Conservation (phyloP, 1,139 yeast genomes). For the Kodamaea ohmeri region DNA sequence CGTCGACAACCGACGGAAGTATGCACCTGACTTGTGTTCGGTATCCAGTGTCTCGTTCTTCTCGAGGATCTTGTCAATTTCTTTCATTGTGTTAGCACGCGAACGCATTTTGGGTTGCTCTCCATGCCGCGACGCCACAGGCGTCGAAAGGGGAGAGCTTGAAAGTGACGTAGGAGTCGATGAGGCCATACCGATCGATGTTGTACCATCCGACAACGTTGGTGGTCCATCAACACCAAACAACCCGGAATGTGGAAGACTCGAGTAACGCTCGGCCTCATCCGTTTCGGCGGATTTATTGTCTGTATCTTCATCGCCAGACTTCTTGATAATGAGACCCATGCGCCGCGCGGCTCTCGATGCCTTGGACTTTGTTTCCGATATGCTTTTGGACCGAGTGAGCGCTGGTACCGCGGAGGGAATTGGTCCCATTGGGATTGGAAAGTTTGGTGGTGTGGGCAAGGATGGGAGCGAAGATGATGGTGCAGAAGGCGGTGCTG, state of each 20-base stretch:
- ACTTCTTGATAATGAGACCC: conserved; percentile 61
- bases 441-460: conserved; percentile 8
- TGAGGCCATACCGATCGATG: conserved; percentile 10
- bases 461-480: conserved; percentile 10
- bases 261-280: conserved; percentile 2
- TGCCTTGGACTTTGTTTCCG: conserved; percentile 58
- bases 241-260: conserved; percentile 23
- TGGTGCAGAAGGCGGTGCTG: conserved; percentile 8
- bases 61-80: conserved; percentile 40
- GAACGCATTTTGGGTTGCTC: conserved; percentile 22
- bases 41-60: conserved; percentile 41
- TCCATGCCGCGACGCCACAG: conserved; percentile 3
- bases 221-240: conserved; percentile 25
- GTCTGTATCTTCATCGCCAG: conserved; percentile 22
- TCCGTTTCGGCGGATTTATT: neutral
- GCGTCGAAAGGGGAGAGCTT: conserved; percentile 15
- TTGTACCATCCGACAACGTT: conserved; percentile 15
- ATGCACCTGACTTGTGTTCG: conserved; percentile 59
- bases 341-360: conserved; percentile 59
- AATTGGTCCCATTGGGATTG: conserved; percentile 10
- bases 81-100: conserved; percentile 41
- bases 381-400: conserved; percentile 51
- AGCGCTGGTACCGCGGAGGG: conserved; percentile 14
- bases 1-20: conserved; percentile 68
- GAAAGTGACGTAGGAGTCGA: conserved; percentile 18